Evolutionary conservation across 2,329 filamentous ascomycete species (phyloP).

Genomic region (Pseudopithomyces maydicus): DNA sequence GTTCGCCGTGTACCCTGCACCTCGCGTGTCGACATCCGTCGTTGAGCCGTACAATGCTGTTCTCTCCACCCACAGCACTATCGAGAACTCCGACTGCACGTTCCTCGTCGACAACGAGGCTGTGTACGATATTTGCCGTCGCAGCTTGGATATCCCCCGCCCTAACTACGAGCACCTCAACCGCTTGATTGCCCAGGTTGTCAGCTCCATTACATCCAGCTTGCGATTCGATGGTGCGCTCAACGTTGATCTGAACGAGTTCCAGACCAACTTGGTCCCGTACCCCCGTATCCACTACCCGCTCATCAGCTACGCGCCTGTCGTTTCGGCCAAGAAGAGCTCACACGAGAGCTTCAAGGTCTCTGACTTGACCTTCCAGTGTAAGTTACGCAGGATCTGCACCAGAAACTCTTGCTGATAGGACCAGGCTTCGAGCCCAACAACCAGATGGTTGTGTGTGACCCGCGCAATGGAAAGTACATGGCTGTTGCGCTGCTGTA

Average conservation of each 20-base stretch:
- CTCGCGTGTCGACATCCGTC: slow-evolving; percentile 71
- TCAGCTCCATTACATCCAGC: slow-evolving; percentile 75
- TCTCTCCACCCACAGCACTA: slow-evolving; percentile 74
- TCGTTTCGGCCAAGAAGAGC: slow-evolving; percentile 75
- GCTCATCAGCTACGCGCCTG: slow-evolving; percentile 73
- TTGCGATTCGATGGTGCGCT: slow-evolving; percentile 74
- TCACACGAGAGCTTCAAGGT: slow-evolving; percentile 89
- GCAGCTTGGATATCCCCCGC: slow-evolving; percentile 71
- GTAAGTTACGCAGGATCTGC: slow-evolving; percentile 46
- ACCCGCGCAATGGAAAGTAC: slow-evolving; percentile 76
- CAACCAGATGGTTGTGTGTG: slow-evolving; percentile 80
- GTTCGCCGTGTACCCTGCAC: slow-evolving; percentile 73
- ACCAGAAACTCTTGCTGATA: slow-evolving; percentile 28
- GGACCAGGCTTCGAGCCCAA: slow-evolving; percentile 72
- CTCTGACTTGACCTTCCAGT: slow-evolving; percentile 75
- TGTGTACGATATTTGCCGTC: slow-evolving; percentile 76
- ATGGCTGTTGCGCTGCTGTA: slow-evolving; percentile 76
- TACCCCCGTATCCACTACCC: slow-evolving; percentile 78
- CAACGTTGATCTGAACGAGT: slow-evolving; percentile 77
- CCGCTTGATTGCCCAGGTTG: slow-evolving; percentile 74
- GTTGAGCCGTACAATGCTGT: slow-evolving; percentile 78
- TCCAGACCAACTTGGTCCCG: slow-evolving; percentile 77
- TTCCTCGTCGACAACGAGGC: slow-evolving; percentile 78
- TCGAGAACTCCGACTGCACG: slow-evolving; percentile 80
- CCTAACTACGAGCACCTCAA: slow-evolving; percentile 74